Evolutionary conservation across 1,284 basidiomycete genomes (phyloP), one percentile per base, ranked within the genome.

Genomic region (Apiotrichum laibachii): DNA sequence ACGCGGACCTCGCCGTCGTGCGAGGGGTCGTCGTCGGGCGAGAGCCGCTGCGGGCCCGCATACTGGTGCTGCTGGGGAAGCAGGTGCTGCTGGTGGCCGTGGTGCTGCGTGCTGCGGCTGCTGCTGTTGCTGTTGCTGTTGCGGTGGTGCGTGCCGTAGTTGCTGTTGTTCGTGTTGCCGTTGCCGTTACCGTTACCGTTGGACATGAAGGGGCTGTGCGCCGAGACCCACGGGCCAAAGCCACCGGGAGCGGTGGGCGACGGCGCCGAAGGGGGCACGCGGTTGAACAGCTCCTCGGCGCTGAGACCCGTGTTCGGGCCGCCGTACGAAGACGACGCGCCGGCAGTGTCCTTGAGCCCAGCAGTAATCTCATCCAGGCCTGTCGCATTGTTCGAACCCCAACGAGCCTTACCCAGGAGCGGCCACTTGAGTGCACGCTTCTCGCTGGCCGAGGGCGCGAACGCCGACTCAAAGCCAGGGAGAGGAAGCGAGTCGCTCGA

Each of bases 361-460:
- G 60, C 60, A 3, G 63, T 52, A 12, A 63, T 60, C 50, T 63
- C 62, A 43, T 60, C 59, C 16, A 58, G 55, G 18, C 56, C 50
- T 51, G 53, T 55, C 16, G 53, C 42, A 42, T 54, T 49, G 52
- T 26, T 59, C 46, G 63, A 53, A n/a, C 59, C 54, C 63, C 67
- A 67, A 47, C 65, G 63, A 21, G 56, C 50, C 57, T 71, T 70
- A 47, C 60, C 57, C 35, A 77, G 60, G 18, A 74, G 69, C 19
- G 69, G 70, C 75, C 73, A 77, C 53, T 74, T 72, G 35, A 77
- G 65, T 26, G 71, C 72, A 53, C 71, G 70, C 66, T 77, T 76
- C 64, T 77, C 76, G 15, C 65, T 69, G 2, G 70, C 72, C 21
- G 71, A 72, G 11, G 76, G 76, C 3, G 76, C 73, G 48, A 77